Evolutionary conservation across 352 stramenopile species (phyloP).

Genomic region (Pythium aquatile): DNA sequence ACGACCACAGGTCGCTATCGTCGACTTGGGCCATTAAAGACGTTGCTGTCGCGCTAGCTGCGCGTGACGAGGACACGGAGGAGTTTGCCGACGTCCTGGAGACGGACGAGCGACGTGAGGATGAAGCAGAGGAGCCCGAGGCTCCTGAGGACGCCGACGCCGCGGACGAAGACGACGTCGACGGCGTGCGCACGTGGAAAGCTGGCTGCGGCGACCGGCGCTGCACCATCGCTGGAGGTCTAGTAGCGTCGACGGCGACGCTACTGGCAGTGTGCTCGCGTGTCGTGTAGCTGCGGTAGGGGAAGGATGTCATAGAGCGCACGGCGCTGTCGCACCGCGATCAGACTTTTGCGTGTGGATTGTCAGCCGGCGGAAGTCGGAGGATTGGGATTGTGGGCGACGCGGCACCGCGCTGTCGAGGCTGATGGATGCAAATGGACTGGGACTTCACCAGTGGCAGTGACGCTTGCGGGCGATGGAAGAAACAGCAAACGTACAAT

Average conservation of each 20-base stretch:
- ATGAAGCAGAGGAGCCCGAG: conserved; percentile 9
- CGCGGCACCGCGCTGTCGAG: conserved; percentile 1
- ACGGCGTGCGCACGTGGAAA: conserved; percentile 7
- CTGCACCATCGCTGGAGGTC: not conserved
- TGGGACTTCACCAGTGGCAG: not conserved
- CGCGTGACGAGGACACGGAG: not conserved
- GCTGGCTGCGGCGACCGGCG: not conserved
- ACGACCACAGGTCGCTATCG: conserved; percentile 22
- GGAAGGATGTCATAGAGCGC: not conserved
- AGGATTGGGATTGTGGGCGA: conserved; percentile 5
- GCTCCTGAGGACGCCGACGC: not conserved
- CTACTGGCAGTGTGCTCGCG: not conserved
- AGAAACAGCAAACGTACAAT: conserved; percentile 7
- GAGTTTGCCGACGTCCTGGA: conserved; percentile 3
- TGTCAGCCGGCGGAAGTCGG: not conserved
- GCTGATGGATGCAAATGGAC: conserved; percentile 2
- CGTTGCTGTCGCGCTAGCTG: not conserved
- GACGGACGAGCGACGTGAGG: not conserved
- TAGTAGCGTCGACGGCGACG: not conserved
- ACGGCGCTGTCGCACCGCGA: not conserved
- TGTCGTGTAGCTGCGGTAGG: not conserved
- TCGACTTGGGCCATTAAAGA: conserved; percentile 1
- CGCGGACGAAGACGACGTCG: conserved; percentile 11
- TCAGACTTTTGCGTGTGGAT: not conserved
- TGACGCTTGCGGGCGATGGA: not conserved